Evolutionary conservation across 805 yeast species (phyloP).

Genomic region (Starmerella sirachaensis): DNA sequence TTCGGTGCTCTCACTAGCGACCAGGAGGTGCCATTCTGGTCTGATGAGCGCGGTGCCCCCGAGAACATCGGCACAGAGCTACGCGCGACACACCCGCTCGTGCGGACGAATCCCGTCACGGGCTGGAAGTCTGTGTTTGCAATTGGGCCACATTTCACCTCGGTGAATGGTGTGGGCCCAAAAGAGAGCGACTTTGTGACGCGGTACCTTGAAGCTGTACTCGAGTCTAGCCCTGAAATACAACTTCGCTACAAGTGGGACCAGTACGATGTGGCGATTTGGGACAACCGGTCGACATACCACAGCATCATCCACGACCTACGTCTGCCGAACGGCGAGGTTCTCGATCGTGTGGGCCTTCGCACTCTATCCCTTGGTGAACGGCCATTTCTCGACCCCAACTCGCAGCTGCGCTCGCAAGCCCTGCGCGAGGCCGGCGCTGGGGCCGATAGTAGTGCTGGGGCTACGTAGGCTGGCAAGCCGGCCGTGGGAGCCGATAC

Average conservation of each 20-base stretch:
- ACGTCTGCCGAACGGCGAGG: constrained; percentile 6
- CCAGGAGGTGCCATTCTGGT: constrained; percentile 11
- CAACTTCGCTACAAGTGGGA: constrained; percentile 41
- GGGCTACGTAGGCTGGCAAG: too few relatives aligned
- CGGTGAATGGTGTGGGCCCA: constrained; percentile 56
- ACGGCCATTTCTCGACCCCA: constrained; percentile 38
- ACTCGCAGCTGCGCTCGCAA: constrained; percentile 12
- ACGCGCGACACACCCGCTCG: constrained; percentile 44
- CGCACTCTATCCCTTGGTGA: constrained; percentile 45
- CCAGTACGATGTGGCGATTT: constrained; percentile 35
- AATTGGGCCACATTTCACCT: constrained; percentile 39
- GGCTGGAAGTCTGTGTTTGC: constrained; percentile 44
- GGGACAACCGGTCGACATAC: constrained; percentile 43
- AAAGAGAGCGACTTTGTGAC: constrained; percentile 56
- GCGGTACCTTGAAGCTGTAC: constrained; percentile 37
- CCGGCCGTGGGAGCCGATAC: too few relatives aligned
- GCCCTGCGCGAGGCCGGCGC: constrained; percentile 1
- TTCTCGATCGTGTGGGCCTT: constrained; percentile 33
- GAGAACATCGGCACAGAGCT: constrained; percentile 25
- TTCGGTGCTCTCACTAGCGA: neutral
- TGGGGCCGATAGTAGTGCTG: too few relatives aligned
- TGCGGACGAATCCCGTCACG: constrained; percentile 52
- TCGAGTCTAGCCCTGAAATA: constrained; percentile 25
- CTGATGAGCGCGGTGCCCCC: constrained; percentile 24
- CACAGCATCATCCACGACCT: constrained; percentile 42